Evolutionary conservation across 176 grass and related monocot species (phyloP).

Genomic region (Lolium perenne): DNA sequence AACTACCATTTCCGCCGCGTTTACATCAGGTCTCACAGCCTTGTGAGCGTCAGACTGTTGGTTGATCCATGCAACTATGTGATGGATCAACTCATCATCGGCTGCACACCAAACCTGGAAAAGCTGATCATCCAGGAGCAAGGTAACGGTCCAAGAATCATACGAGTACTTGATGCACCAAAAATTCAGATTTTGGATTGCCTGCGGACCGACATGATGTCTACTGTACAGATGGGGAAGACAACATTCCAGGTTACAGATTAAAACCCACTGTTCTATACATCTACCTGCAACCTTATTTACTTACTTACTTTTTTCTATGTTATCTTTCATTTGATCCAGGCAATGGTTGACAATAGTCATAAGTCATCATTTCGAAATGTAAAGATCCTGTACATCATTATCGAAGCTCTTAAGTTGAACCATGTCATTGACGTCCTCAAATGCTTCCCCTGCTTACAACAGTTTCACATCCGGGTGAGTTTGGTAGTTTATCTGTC

Average conservation of each 20-base stretch:
- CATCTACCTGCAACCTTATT: neutral
- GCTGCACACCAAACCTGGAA: neutral
- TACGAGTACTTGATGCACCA: neutral
- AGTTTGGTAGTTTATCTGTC: neutral
- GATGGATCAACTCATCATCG: neutral
- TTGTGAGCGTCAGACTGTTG: neutral
- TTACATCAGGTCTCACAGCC: neutral
- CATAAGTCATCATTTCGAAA: neutral
- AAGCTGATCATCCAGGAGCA: neutral
- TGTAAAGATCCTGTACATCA: neutral
- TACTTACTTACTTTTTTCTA: neutral
- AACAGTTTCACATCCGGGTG: neutral
- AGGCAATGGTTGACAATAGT: neutral
- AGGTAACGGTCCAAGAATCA: neutral
- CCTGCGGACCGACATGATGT: neutral
- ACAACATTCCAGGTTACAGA: too few relatives aligned
- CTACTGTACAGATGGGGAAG: neutral
- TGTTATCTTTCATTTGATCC: neutral
- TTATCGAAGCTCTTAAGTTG: neutral
- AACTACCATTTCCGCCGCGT: neutral
- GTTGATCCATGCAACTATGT: neutral
- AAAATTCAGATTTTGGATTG: neutral
- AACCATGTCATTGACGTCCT: constrained; percentile 10
- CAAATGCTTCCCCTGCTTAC: neutral
- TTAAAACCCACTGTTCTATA: neutral